These are phyloP conservation scores for Xylaria telfairii DNA, from an alignment of 495 filamentous ascomycete genomes.

Conservation along the genomic window DNA sequence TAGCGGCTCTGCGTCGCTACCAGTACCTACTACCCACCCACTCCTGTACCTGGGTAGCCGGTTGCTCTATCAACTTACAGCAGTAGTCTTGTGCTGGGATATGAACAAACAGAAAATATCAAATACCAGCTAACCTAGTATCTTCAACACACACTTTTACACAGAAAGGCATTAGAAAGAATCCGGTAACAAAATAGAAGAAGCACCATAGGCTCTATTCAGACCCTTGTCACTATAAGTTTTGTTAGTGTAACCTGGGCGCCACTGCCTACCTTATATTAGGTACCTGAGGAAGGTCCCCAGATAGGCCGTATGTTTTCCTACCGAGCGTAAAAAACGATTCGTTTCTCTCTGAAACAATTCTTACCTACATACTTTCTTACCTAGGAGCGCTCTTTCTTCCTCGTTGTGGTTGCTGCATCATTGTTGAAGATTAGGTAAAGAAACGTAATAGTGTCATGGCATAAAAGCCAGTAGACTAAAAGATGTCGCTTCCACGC, in stretches of 20 bases:
- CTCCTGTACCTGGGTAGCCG: neutral
- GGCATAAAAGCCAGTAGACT: neutral
- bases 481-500: neutral
- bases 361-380: neutral
- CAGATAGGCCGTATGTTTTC: no score
- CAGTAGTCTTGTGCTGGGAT: neutral
- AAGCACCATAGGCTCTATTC: neutral
- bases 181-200: neutral
- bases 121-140: neutral
- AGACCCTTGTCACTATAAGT: neutral
- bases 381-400: neutral
- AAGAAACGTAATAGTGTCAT: neutral
- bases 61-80: neutral
- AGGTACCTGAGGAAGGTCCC: no score
- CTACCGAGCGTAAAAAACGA: neutral
- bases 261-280: no score
- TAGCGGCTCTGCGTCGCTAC: neutral
- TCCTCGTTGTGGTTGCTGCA: neutral
- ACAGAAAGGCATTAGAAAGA: neutral
- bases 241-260: no score
- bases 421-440: neutral
- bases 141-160: neutral
- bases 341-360: neutral
- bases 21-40: neutral
- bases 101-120: neutral